Base-by-base conservation (phyloP, 2,329 filamentous ascomycete genomes). In the Nothophoma quercina region DNA sequence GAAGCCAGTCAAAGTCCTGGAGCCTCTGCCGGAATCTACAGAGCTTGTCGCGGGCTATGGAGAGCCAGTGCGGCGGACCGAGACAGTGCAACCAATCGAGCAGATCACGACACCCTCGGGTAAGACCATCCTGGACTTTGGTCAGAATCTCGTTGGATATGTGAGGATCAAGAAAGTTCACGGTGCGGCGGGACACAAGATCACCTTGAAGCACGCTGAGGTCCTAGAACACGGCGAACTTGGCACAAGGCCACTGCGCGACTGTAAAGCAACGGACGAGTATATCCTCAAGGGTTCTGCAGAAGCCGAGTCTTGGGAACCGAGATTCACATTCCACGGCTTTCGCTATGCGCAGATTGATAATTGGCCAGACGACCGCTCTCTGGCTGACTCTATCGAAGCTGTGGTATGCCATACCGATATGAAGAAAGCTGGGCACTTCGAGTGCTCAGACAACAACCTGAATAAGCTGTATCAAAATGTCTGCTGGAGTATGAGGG, bases 401-500 rank as follows among this genome's bases (percentile, higher is more conserved):
- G 47, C 47, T 12, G 47, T 51, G 1, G 35, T 48, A 1, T 48
- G 44, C 12, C 28, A 48, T 12, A 44, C 47, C 2, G 47, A 44
- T 2, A 51, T 51, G 47, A 21, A 30, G 23, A 36, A 29, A 2
- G 15, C 40, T 3, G 47, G 47, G 2, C 12, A 22, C 12, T 51
- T 51, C n/a, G 23, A 30, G 4, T 51, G 47, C 34, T 51, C 40
- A 1, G 33, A 51, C 6, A 8, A 8, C 1, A 16, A 30, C 3
- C 35, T 48, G 16, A 86, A 85, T 18, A 71, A 80, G 34, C 74
- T 87, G 1, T 79, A 85, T 55, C 40, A 75, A 1, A 86, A 87
- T 42, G 75, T 81, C 0, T 62, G 71, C 25, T 85, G 83, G 83
- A 78, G 78, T 2, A 84, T 85, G 79, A 75, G 78, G 19, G 82